phyloP scores from a whole-genome alignment of 164 flowering plant species.

The Chimonanthus praecox region DNA sequence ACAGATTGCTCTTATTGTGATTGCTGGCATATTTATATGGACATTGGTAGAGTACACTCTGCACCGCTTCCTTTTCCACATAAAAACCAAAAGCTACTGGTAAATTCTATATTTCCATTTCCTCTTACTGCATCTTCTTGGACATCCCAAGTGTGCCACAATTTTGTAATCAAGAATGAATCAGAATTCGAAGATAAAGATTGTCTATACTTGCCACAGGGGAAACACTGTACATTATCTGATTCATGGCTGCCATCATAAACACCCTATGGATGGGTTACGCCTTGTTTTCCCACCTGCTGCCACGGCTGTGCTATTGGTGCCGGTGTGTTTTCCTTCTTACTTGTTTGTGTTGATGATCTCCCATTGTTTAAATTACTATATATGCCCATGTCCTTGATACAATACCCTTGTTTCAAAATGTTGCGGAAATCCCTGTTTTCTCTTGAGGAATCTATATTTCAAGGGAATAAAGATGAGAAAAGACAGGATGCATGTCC shows the following conservation, averaged over 20 bases:
- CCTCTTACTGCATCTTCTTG: background rate
- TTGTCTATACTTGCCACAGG: constrained; percentile 34
- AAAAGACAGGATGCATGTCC: too few species aligned
- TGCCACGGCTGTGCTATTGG: constrained; percentile 63
- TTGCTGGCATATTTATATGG: constrained; percentile 67
- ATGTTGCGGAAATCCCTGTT: too few species aligned
- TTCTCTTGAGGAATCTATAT: too few species aligned
- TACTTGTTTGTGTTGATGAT: background rate
- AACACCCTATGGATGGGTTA: constrained; percentile 93
- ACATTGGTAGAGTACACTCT: constrained; percentile 70
- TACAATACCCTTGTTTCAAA: too few species aligned
- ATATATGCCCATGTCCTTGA: too few species aligned
- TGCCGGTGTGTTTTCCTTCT: constrained; percentile 47
- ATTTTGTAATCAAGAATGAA: background rate
- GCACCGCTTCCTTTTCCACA: constrained; percentile 93
- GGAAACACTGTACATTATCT: constrained; percentile 89
- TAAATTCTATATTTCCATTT: constrained; percentile 21
- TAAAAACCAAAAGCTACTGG: constrained; percentile 83
- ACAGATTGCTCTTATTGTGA: constrained; percentile 35
- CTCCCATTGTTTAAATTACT: background rate
- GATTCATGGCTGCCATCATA: constrained; percentile 97
- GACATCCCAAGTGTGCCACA: background rate
- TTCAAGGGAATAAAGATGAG: too few species aligned
- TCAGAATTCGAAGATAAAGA: constrained; percentile 1
- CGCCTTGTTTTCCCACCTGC: constrained; percentile 97